These are phyloP conservation scores for Fusarium sp. DNA, from an alignment of 2,329 filamentous ascomycete genomes.

Conservation along the genomic window DNA sequence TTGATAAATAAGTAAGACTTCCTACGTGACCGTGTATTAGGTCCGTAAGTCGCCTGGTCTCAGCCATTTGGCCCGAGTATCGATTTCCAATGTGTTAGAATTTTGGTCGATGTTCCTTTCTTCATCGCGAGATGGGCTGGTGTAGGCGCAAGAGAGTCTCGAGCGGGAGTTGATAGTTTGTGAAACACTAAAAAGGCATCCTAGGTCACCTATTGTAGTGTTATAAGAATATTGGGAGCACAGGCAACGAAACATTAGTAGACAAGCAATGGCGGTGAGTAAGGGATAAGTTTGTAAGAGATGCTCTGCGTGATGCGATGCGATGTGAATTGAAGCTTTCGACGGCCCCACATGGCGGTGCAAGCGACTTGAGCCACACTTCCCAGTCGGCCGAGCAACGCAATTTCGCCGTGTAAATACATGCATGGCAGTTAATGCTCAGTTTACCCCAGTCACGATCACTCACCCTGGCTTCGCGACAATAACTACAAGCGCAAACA, in stretches of 20 bases:
- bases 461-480: constrained; percentile 3
- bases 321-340: constrained; percentile 43
- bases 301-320: constrained; percentile 15
- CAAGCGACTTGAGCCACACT: constrained; percentile 44
- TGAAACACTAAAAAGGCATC: constrained; percentile 35
- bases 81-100: constrained; percentile 49
- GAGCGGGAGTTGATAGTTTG: constrained; percentile 27
- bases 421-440: constrained; percentile 1
- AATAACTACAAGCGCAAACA: not conserved
- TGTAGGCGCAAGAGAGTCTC: constrained; percentile 40
- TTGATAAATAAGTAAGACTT: constrained; percentile 50
- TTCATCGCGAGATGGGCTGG: constrained; percentile 52
- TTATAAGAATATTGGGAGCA: not conserved
- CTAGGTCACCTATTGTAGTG: constrained; percentile 12
- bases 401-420: constrained; percentile 39
- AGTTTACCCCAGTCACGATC: constrained; percentile 10
- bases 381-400: constrained; percentile 51
- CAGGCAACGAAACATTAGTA: constrained; percentile 12
- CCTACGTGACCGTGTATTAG: constrained; percentile 53
- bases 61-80: constrained; percentile 55
- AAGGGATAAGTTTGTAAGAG: constrained; percentile 11
- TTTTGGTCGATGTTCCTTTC: constrained; percentile 45
- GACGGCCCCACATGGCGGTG: constrained; percentile 48
- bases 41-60: constrained; percentile 50
- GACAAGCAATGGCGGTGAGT: constrained; percentile 19